These are phyloP conservation scores for Clonostachys rosea DNA, from an alignment of 2,329 filamentous ascomycete genomes.

Conservation along the genomic window DNA sequence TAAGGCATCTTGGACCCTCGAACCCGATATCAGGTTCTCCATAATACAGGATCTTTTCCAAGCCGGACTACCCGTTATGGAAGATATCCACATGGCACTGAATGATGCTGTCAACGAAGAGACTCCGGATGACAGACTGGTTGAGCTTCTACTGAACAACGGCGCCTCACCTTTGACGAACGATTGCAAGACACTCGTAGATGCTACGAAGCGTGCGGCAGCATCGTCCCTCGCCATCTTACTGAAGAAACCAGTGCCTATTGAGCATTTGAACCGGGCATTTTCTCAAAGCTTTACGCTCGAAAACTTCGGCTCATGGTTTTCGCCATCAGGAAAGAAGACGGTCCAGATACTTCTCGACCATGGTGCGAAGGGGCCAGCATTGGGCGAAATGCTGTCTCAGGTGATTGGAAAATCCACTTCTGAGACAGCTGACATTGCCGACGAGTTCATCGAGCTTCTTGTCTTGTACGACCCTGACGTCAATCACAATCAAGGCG, in stretches of 20 bases:
- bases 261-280: slow-evolving; percentile 35
- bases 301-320: slow-evolving; percentile 35
- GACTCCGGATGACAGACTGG: slow-evolving; percentile 38
- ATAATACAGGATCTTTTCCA: slow-evolving; percentile 45
- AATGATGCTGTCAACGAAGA: slow-evolving; percentile 49
- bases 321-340: slow-evolving; percentile 38
- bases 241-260: slow-evolving; percentile 31
- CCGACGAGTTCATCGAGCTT: slow-evolving; percentile 37
- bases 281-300: slow-evolving; percentile 39
- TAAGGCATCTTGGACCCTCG: slow-evolving; percentile 49
- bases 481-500: slow-evolving; percentile 46
- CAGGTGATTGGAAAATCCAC: slow-evolving; percentile 37
- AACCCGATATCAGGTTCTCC: slow-evolving; percentile 38
- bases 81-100: slow-evolving; percentile 45
- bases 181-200: slow-evolving; percentile 45
- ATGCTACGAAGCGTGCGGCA: slow-evolving; percentile 35
- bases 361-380: slow-evolving; percentile 41
- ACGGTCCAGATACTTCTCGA: slow-evolving; percentile 42
- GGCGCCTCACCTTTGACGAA: slow-evolving; percentile 19
- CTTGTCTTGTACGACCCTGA: slow-evolving; percentile 32
- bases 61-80: slow-evolving; percentile 40
- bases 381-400: slow-evolving; percentile 38
- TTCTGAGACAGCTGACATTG: slow-evolving; percentile 28
- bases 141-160: slow-evolving; percentile 18
- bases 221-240: slow-evolving; percentile 33